Conservation (phyloP, 2,329 filamentous ascomycete genomes). For the Dendryphion nanum region DNA sequence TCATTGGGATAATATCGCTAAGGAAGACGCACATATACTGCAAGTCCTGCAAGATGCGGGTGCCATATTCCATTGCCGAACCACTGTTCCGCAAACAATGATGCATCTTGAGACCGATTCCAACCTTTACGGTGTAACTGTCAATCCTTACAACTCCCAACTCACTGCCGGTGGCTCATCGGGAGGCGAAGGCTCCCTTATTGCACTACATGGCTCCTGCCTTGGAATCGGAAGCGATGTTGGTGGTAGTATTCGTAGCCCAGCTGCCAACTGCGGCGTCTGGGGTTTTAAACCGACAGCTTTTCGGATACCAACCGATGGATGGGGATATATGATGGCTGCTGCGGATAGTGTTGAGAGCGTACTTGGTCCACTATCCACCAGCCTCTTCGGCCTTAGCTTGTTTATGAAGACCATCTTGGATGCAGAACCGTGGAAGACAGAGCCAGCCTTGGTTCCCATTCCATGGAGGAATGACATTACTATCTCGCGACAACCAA, state of each 20-base stretch:
- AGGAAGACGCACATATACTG: constrained; percentile 50
- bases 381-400: constrained; percentile 52
- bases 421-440: constrained; percentile 54
- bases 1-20: constrained; percentile 47
- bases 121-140: constrained; percentile 53
- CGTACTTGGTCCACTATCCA: constrained; percentile 56
- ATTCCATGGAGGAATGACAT: constrained; percentile 55
- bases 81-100: constrained; percentile 53
- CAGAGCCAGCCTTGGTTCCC: constrained; percentile 58
- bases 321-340: constrained; percentile 44
- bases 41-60: constrained; percentile 51
- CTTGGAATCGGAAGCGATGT: constrained; percentile 47
- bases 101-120: constrained; percentile 55
- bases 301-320: constrained; percentile 44
- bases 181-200: constrained; percentile 57
- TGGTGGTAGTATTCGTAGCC: constrained; percentile 20
- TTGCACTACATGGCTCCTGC: constrained; percentile 52
- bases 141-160: constrained; percentile 54
- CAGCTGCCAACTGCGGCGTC: constrained; percentile 31
- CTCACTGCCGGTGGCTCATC: constrained; percentile 55
- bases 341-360: constrained; percentile 48
- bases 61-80: constrained; percentile 53
- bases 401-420: constrained; percentile 56
- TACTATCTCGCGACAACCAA: constrained; percentile 38
- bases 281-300: constrained; percentile 44